Conservation (phyloP, 495 filamentous ascomycete genomes). For the Penicillium subrubescens region DNA sequence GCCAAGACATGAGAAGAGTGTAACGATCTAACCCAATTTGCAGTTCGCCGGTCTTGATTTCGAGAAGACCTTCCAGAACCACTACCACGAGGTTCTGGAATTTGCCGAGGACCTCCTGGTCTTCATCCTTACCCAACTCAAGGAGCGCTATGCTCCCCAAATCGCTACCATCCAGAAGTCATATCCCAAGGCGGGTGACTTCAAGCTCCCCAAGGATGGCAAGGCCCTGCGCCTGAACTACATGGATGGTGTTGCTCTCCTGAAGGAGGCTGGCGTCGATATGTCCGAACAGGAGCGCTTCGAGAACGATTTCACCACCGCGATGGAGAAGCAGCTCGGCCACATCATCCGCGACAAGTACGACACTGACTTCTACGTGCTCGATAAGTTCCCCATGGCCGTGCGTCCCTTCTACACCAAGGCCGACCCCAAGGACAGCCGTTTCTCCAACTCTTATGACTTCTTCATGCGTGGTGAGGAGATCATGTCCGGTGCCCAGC, state of each 20-base stretch:
- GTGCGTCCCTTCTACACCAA: constrained; percentile 92
- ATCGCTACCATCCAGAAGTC: constrained; percentile 68
- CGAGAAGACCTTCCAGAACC: constrained; percentile 89
- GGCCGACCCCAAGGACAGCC: constrained; percentile 66
- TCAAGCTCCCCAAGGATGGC: constrained; percentile 62
- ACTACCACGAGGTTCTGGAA: constrained; percentile 84
- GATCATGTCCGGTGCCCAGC: constrained; percentile 85
- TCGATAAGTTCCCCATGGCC: constrained; percentile 86
- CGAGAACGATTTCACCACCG: constrained; percentile 63
- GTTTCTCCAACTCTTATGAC: constrained; percentile 82
- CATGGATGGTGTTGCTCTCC: constrained; percentile 78
- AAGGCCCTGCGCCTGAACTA: constrained; percentile 83
- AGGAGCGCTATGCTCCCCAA: constrained; percentile 64
- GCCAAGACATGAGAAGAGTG: neutral
- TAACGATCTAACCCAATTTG: constrained; percentile 47
- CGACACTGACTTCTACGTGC: constrained; percentile 86
- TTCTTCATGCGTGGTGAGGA: constrained; percentile 95
- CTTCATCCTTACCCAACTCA: constrained; percentile 79
- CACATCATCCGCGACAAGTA: constrained; percentile 81
- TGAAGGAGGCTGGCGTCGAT: constrained; percentile 78
- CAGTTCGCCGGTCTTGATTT: constrained; percentile 94
- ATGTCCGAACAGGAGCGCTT: constrained; percentile 79
- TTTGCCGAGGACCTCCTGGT: constrained; percentile 84
- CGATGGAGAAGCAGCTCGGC: constrained; percentile 89
- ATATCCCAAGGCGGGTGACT: constrained; percentile 58